Base-by-base conservation (phyloP, 768 basidiomycete species). In the Hysterangium stoloniferum region DNA sequence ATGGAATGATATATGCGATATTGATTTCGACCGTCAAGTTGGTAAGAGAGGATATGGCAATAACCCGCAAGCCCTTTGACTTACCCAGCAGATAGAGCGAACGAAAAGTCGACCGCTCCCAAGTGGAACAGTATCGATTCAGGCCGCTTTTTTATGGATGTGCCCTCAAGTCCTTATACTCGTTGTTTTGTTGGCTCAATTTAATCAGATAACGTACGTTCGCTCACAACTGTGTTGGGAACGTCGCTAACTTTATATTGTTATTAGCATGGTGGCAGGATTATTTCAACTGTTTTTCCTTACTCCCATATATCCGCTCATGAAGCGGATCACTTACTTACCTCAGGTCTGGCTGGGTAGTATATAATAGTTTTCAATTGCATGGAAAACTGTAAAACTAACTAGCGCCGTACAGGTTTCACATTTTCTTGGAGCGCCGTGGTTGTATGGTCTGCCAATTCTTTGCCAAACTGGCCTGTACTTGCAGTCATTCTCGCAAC, bases 281-380 rank as follows among this genome's bases (percentile, higher is more conserved):
- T n/a, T n/a, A n/a, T n/a, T n/a, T n/a, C n/a, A n/a, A n/a, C n/a
- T n/a, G n/a, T n/a, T 19, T 40, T n/a, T 19, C 38, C 6, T 40
- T 19, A 11, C 25, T 17, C 43, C 22, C 17, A 60, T 75, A 44
- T 77, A 76, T 59, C 79, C 79, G 11, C 65, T 80, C 6, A 64
- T 79, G 46, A 81, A 81, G 57, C 68, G 78, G 6, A 61, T 72
- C 33, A 80, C 78, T 0, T 63, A 78, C 54, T 81, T 78, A 78
- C 79, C 79, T 0, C 79, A 81, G 56, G 76, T 77, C 0, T 79
- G 76, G 76, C 71, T 81, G 1, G 78, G 78, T 22, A 25, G 8
- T 44, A 20, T 11, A 20, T 9, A 9, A 9, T 42, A 42, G 20
- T 42, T 9, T 9, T 9, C 9, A n/a, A 24, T 24, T n/a, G 9